Conservation (phyloP, 768 basidiomycete species). For the Suillus fuscotomentosus region DNA sequence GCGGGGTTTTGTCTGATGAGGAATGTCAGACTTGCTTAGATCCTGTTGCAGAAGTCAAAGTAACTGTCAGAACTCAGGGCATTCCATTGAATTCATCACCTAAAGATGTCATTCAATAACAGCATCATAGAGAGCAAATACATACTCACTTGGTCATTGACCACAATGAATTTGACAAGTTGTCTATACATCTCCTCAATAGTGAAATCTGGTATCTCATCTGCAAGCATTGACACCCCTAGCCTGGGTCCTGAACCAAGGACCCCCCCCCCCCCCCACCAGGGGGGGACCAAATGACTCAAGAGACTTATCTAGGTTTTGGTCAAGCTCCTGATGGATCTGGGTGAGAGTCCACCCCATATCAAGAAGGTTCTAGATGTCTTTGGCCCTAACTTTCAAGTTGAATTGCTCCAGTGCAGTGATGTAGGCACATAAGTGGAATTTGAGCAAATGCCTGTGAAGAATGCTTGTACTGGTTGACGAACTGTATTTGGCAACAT, state of each 20-base stretch:
- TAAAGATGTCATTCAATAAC: not conserved
- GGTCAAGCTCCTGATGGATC: not conserved
- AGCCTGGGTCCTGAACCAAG: not conserved
- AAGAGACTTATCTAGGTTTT: not conserved
- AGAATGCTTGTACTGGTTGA: no score
- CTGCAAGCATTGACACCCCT: not conserved
- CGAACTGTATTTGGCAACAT: no score
- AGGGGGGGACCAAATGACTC: not conserved
- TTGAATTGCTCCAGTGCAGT: not conserved
- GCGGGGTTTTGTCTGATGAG: constrained; percentile 5
- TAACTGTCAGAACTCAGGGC: not conserved
- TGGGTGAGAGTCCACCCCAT: not conserved
- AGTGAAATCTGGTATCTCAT: not conserved
- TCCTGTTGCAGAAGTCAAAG: not conserved
- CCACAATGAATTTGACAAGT: not conserved
- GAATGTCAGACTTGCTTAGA: constrained; percentile 10
- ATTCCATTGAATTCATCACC: constrained; percentile 3
- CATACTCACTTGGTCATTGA: not conserved
- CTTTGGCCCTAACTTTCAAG: not conserved
- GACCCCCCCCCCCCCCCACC: no score
- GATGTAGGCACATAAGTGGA: no score
- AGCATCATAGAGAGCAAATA: not conserved
- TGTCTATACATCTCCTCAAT: not conserved
- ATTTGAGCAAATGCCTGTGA: no score
- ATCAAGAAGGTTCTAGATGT: not conserved